Conservation (phyloP, 768 basidiomycete species). For the Gloeopeniophorella convolvens region DNA sequence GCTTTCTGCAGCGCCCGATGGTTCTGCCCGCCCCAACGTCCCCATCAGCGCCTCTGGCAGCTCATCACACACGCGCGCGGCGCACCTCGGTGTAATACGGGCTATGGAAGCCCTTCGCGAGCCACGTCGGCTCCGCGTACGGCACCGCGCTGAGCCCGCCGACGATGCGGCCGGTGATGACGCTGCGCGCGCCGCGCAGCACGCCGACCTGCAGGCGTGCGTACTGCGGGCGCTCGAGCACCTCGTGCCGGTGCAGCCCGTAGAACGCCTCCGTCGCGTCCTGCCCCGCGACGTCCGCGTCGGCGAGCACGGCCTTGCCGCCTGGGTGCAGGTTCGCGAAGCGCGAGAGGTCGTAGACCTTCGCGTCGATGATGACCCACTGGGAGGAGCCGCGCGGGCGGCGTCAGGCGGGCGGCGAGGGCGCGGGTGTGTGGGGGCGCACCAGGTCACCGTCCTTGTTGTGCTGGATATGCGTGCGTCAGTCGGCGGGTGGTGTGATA, state of each 20-base stretch:
- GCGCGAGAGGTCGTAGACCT: constrained; percentile 74
- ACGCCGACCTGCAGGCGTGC: constrained; percentile 63
- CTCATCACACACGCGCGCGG: constrained; percentile 37
- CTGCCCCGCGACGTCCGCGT: constrained; percentile 44
- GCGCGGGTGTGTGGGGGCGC: constrained; percentile 23
- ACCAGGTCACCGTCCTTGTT: constrained; percentile 82
- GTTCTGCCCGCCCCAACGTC: constrained; percentile 40
- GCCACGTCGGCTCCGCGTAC: constrained; percentile 83
- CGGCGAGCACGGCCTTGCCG: constrained; percentile 66
- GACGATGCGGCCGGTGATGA: constrained; percentile 40
- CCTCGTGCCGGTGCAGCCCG: constrained; percentile 77
- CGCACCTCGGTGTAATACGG: constrained; percentile 74
- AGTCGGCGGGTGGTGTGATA: not conserved
- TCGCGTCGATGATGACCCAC: constrained; percentile 80
- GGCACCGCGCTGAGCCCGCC: constrained; percentile 70
- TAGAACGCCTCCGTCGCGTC: constrained; percentile 86
- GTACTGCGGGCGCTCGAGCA: constrained; percentile 69
- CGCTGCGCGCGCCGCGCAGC: constrained; percentile 52
- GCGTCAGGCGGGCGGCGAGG: not conserved
- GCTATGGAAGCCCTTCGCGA: constrained; percentile 55
- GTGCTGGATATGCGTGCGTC: constrained; percentile 45
- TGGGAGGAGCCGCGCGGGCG: constrained; percentile 24
- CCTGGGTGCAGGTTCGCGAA: constrained; percentile 86
- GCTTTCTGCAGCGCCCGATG: constrained; percentile 57
- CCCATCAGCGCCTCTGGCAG: constrained; percentile 48